Evolutionary conservation across 495 filamentous ascomycete species (phyloP).

Genomic region (Xylaria intraflava): DNA sequence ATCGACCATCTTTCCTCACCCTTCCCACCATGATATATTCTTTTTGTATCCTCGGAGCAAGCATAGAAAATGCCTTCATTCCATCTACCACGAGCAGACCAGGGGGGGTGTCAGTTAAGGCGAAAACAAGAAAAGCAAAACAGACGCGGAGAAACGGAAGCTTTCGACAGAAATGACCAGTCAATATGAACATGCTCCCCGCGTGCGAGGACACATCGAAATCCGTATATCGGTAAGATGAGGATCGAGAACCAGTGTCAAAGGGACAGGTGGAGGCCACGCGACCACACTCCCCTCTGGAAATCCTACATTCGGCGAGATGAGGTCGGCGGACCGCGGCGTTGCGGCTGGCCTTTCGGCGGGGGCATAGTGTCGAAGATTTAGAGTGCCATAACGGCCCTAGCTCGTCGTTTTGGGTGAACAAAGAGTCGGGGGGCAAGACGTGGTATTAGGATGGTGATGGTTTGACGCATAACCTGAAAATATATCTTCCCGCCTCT

Average conservation of each 20-base stretch:
- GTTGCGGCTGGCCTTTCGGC: background rate
- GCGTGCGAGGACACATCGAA: slow-evolving; percentile 8
- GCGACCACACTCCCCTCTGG: background rate
- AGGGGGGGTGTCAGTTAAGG: slow-evolving; percentile 19
- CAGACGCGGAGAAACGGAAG: slow-evolving; percentile 19
- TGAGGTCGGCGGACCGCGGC: background rate
- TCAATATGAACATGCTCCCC: slow-evolving; percentile 25
- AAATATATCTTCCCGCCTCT: slow-evolving; percentile 17
- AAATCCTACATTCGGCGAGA: background rate
- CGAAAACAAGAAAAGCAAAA: slow-evolving; percentile 24
- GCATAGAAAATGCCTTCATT: slow-evolving; percentile 21
- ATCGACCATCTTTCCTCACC: slow-evolving; percentile 11
- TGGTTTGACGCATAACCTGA: slow-evolving; percentile 11
- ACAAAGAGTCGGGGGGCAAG: slow-evolving; percentile 13
- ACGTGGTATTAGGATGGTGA: slow-evolving; percentile 13
- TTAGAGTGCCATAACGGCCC: slow-evolving; percentile 1
- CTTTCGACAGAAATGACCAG: slow-evolving; percentile 22
- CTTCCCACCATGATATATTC: slow-evolving; percentile 15
- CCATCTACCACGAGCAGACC: slow-evolving; percentile 23
- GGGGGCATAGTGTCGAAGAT: background rate
- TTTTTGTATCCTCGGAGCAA: slow-evolving; percentile 22
- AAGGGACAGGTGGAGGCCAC: slow-evolving; percentile 2
- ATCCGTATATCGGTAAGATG: slow-evolving; percentile 9
- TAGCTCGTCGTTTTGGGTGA: slow-evolving; percentile 2
- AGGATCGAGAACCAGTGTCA: slow-evolving; percentile 6